Evolutionary conservation across 2,329 filamentous ascomycete genomes (phyloP).

Genomic region (Aaosphaeria arxii): DNA sequence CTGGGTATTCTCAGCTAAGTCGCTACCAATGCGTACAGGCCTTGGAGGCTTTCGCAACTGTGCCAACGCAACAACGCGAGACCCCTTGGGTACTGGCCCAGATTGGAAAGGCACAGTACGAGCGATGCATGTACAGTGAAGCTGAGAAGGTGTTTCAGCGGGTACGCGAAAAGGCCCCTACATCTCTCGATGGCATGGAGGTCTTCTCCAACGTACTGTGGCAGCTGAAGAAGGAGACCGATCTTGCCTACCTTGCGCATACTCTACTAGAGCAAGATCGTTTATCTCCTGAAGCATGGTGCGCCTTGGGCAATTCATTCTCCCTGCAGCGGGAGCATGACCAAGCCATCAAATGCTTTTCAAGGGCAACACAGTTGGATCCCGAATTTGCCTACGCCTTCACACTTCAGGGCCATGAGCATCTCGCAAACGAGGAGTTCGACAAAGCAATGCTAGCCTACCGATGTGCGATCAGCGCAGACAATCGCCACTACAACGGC

Average conservation of each 20-base stretch:
- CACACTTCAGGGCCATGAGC: conserved; percentile 92
- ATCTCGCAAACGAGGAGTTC: conserved; percentile 94
- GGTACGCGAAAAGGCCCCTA: conserved; percentile 75
- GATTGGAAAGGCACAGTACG: conserved; percentile 86
- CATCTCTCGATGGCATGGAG: conserved; percentile 90
- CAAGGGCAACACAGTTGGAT: conserved; percentile 85
- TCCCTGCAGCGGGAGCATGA: conserved; percentile 91
- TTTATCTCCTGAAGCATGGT: conserved; percentile 93
- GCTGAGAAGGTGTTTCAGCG: conserved; percentile 83
- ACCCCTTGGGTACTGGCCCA: conserved; percentile 92
- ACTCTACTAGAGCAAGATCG: conserved; percentile 84
- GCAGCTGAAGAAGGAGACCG: conserved; percentile 90
- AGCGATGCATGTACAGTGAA: conserved; percentile 80
- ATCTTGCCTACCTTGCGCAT: conserved; percentile 88
- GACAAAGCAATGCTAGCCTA: conserved; percentile 90
- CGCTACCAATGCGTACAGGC: conserved; percentile 79
- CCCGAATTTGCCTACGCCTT: conserved; percentile 92
- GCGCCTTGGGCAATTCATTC: conserved; percentile 90
- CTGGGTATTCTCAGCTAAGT: conserved; percentile 73
- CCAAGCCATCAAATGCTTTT: conserved; percentile 91
- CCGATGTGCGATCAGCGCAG: conserved; percentile 78
- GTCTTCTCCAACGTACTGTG: conserved; percentile 98
- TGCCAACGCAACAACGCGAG: conserved; percentile 75
- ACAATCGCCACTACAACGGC: conserved; percentile 93
- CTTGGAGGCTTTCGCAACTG: conserved; percentile 66